Conservation (phyloP, 768 basidiomycete genomes). For the Chiua virens region DNA sequence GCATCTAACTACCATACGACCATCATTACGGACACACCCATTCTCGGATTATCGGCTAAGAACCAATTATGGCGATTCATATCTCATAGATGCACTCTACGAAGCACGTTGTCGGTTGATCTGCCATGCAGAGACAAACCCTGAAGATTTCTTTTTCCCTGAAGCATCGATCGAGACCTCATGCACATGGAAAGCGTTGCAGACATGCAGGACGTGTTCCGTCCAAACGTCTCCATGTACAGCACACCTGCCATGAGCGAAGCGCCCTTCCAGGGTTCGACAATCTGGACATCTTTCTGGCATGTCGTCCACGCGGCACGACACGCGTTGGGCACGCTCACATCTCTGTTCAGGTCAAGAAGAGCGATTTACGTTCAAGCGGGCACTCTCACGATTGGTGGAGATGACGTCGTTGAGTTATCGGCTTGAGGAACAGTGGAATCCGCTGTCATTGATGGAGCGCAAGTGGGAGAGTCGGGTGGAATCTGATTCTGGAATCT, state of each 20-base stretch:
- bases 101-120: conserved; percentile 36
- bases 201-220: conserved; percentile 41
- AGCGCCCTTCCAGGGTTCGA: conserved; percentile 40
- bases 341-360: too few relatives aligned
- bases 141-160: conserved; percentile 21
- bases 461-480: too few relatives aligned
- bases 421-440: too few relatives aligned
- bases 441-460: too few relatives aligned
- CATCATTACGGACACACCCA: too few relatives aligned
- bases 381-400: too few relatives aligned
- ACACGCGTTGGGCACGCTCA: neutral
- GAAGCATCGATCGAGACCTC: too few relatives aligned
- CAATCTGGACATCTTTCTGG: conserved; percentile 40
- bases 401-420: too few relatives aligned
- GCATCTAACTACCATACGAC: too few relatives aligned
- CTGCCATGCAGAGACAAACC: conserved; percentile 41
- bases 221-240: conserved; percentile 58
- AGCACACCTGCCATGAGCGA: conserved; percentile 34
- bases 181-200: too few relatives aligned
- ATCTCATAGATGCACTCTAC: conserved; percentile 33
- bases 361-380: too few relatives aligned
- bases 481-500: too few relatives aligned
- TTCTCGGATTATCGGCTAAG: conserved; percentile 37
- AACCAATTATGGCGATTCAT: conserved; percentile 61
- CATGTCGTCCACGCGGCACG: conserved; percentile 13